Evolutionary conservation across 371 early-diverging fungal genomes (phyloP), one percentile per base, ranked within the genome.

Genomic region (Mortierella sp.): DNA sequence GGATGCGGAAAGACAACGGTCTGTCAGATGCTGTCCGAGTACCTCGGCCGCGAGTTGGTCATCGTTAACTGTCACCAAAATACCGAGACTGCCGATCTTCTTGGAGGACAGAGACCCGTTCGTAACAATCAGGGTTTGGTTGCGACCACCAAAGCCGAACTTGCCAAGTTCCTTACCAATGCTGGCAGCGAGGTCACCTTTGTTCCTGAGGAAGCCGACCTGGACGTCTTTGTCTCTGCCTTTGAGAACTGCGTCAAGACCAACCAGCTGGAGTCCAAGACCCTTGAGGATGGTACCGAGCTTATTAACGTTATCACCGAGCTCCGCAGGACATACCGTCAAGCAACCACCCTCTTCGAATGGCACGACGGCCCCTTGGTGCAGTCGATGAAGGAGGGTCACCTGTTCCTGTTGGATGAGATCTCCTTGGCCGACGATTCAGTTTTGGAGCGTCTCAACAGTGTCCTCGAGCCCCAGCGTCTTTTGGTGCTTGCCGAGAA

Each of bases 1-100:
- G 99, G 99, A 24, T 98, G 98, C 87, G 99, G 99, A 74, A 99
- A 99, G 89, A 99, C 99, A 1, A 98, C 98, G 21, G 97, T 99
- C 13, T 97, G 98, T 87, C 98, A 99, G 88, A 93, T 98, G 90
- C 86, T 99, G 26, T 94, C 98, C 0, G 80, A 90, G 21, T 84
- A 94, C 37, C 89, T 91, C 59, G 81, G 89, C 11, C 92, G 91
- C 48, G 92, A 93, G 28, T 88, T 99, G 48, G 94, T 94, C 76
- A 96, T 97, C 69, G 95, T 99, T 74, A 99, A 98, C 83, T 98
- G 99, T 88, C 99, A 99, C 87, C 98, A 98, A 82, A 95, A 98
- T 82, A 98, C 98, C 21, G 99, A 99, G 88, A 96, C 98, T 5
- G 92, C 97, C 19, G 99, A 99, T 89, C 94, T 99, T 43, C 89